Percentiles rank a stretch among this genome's conserved stretches.
phyloP scores from a whole-genome alignment of 352 stramenopile genomes.

The Saprolegnia parasitica region DNA sequence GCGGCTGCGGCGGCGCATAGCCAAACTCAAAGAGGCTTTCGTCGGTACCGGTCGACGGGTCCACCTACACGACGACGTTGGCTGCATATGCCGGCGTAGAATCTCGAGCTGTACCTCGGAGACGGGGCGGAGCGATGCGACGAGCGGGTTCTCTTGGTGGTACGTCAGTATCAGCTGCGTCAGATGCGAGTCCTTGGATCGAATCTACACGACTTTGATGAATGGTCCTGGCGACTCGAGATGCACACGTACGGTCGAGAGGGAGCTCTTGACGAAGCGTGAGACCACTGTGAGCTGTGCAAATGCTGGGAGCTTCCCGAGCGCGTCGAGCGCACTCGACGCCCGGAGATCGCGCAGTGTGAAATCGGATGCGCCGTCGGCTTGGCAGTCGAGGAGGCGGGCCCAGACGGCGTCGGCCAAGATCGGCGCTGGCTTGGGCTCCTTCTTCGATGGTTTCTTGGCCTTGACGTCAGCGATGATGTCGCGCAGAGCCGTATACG shows the following conservation, averaged over 20 bases:
- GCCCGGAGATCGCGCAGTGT: slow-evolving; percentile 66
- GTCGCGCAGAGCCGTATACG: slow-evolving; percentile 15
- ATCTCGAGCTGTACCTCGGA: slow-evolving; percentile 38
- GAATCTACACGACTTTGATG: slow-evolving; percentile 43
- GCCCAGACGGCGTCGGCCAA: slow-evolving; percentile 61
- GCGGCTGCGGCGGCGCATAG: slow-evolving; percentile 63
- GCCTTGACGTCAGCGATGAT: slow-evolving; percentile 23
- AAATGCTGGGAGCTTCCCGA: slow-evolving; percentile 67
- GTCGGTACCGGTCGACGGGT: slow-evolving; percentile 32
- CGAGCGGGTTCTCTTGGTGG: slow-evolving; percentile 60
- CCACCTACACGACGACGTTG: neutral
- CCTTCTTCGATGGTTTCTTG: neutral
- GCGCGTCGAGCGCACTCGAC: slow-evolving; percentile 48
- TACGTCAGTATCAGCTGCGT: slow-evolving; percentile 72
- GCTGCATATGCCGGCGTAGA: neutral
- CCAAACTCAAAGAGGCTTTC: slow-evolving; percentile 57
- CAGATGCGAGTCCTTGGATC: slow-evolving; percentile 75
- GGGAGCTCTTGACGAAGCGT: slow-evolving; percentile 50
- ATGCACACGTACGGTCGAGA: neutral
- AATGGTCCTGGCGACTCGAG: neutral
- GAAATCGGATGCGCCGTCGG: slow-evolving; percentile 44
- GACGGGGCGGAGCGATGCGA: slow-evolving; percentile 47
- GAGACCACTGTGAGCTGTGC: slow-evolving; percentile 66
- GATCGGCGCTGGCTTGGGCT: neutral
- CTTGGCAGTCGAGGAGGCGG: slow-evolving; percentile 71